Evolutionary conservation across 1,284 basidiomycete species (phyloP).

Genomic region (Marasmius oreades): DNA sequence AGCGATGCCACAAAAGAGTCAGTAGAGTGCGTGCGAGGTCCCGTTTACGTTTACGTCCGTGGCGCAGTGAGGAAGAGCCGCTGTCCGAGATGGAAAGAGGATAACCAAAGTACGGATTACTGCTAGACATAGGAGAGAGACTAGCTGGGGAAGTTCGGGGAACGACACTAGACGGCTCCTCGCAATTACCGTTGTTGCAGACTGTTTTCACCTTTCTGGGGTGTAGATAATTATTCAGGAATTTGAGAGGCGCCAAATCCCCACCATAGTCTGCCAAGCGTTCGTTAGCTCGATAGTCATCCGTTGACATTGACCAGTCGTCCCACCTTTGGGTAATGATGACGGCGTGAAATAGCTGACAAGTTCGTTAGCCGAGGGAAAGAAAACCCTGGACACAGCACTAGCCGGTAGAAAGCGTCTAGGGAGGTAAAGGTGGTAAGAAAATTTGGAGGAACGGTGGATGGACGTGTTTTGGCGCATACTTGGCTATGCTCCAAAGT

Average conservation of each 20-base stretch:
- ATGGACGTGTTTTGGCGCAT: slow-evolving; percentile 21
- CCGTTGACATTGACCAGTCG: too few species aligned
- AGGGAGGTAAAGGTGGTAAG: slow-evolving; percentile 12
- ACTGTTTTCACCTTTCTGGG: slow-evolving; percentile 16
- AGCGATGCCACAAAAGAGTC: slow-evolving; percentile 63
- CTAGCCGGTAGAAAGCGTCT: slow-evolving; percentile 70
- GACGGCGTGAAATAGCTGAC: slow-evolving; percentile 52
- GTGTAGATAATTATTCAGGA: slow-evolving; percentile 45
- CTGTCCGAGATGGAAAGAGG: slow-evolving; percentile 44
- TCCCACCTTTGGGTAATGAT: slow-evolving; percentile 58
- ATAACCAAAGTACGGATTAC: slow-evolving; percentile 87
- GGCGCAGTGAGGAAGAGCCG: slow-evolving; percentile 40
- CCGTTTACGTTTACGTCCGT: slow-evolving; percentile 66
- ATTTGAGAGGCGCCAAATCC: slow-evolving; percentile 40
- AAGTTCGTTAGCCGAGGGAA: slow-evolving; percentile 61
- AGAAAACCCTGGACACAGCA: slow-evolving; percentile 71
- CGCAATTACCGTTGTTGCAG: slow-evolving; percentile 3
- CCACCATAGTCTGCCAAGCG: slow-evolving; percentile 57
- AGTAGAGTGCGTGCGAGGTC: slow-evolving; percentile 67
- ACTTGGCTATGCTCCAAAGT: slow-evolving; percentile 76
- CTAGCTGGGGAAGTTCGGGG: slow-evolving; percentile 18
- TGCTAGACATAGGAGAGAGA: slow-evolving; percentile 49
- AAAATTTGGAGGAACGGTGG: slow-evolving; percentile 12
- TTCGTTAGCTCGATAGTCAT: too few species aligned
- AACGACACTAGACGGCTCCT: neutral